phyloP scores from a whole-genome alignment of 1,139 yeast genomes.

The Lodderomyces elongisporus region DNA sequence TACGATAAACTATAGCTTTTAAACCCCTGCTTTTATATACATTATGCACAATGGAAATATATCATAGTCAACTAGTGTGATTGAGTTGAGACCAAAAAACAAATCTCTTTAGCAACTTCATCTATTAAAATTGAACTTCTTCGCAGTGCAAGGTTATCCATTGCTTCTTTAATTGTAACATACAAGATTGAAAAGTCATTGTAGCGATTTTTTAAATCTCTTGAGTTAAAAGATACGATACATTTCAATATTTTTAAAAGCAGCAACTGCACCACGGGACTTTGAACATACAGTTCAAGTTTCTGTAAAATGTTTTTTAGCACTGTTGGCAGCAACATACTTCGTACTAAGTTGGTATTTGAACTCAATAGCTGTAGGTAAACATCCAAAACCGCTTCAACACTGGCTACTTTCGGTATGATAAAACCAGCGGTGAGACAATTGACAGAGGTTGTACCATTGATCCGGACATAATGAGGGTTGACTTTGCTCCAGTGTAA shows the following conservation, averaged over 20 bases:
- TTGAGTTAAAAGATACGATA: conserved; percentile 8
- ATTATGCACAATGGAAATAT: neutral
- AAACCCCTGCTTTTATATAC: neutral
- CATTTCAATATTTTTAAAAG: conserved; percentile 29
- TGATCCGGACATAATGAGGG: conserved; percentile 19
- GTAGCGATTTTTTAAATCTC: conserved; percentile 1
- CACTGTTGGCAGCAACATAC: conserved; percentile 25
- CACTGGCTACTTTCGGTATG: conserved; percentile 34
- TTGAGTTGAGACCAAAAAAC: too few species aligned
- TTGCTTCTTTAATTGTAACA: conserved; percentile 5
- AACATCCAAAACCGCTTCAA: conserved; percentile 38
- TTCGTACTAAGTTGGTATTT: conserved; percentile 16
- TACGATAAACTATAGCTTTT: too few species aligned
- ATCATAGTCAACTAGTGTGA: too few species aligned
- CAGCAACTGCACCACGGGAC: conserved; percentile 35
- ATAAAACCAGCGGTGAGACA: conserved; percentile 39
- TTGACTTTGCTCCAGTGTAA: conserved; percentile 35
- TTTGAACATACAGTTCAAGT: conserved; percentile 22
- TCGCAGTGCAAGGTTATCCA: conserved; percentile 19
- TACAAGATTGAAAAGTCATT: neutral
- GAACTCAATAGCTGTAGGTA: conserved; percentile 31
- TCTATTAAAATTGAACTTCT: conserved; percentile 32
- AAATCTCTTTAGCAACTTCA: conserved; percentile 31
- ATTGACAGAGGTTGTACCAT: conserved; percentile 23
- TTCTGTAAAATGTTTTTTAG: conserved; percentile 27